phyloP scores from a whole-genome alignment of 2,329 filamentous ascomycete genomes.

The Escovopsis sp. region DNA sequence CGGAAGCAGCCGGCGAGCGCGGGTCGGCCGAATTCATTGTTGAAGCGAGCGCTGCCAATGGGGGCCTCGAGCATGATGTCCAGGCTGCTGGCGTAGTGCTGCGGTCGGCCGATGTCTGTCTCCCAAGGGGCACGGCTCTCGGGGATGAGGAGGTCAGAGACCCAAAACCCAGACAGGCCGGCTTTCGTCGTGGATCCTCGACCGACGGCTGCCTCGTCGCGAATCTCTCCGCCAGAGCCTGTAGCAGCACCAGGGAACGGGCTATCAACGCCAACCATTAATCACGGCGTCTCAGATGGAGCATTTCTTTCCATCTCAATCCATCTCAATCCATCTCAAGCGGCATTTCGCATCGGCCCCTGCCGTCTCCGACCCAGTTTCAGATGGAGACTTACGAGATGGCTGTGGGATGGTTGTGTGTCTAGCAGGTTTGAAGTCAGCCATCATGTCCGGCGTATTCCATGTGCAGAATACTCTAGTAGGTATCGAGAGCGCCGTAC shows the following conservation, averaged over 20 bases:
- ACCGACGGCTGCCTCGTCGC: conserved; percentile 89
- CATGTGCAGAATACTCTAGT: background rate
- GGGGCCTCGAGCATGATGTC: conserved; percentile 98
- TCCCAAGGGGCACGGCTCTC: conserved; percentile 79
- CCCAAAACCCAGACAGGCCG: conserved; percentile 82
- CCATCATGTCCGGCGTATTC: background rate
- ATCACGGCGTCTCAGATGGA: no score
- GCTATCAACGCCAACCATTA: background rate
- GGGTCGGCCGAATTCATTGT: conserved; percentile 93
- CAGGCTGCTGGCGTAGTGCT: conserved; percentile 81
- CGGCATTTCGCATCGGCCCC: background rate
- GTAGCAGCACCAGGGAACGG: conserved; percentile 88
- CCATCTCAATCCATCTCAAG: no score
- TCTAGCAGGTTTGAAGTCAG: conserved; percentile 32
- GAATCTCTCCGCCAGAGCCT: conserved; percentile 86
- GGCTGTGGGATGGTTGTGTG: conserved; percentile 92
- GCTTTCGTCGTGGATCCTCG: conserved; percentile 86
- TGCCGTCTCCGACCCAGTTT: no score
- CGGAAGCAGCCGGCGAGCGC: conserved; percentile 82
- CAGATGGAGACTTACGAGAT: conserved; percentile 42
- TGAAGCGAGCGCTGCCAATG: conserved; percentile 87
- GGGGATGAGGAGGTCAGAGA: conserved; percentile 85
- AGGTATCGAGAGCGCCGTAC: conserved; percentile 2
- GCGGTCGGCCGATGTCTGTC: conserved; percentile 72
- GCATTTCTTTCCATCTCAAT: no score